Conservation (phyloP, 2,329 filamentous ascomycete genomes). For the Paecilomyces variotii region DNA sequence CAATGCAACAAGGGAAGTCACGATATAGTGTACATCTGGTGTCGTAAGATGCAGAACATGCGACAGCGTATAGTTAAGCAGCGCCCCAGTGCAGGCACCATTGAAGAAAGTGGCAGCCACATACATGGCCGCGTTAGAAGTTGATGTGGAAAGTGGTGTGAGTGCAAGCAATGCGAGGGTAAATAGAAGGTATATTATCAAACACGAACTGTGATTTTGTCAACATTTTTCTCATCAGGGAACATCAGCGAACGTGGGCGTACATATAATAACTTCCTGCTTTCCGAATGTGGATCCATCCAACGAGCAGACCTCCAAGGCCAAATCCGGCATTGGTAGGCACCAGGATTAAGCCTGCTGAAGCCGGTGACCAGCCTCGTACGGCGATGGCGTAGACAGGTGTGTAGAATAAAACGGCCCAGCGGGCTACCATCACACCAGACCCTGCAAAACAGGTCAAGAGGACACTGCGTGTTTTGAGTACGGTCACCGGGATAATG, state of each 20-base stretch:
- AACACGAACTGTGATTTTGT: constrained; percentile 37
- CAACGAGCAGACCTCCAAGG: constrained; percentile 62
- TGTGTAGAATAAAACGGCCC: constrained; percentile 72
- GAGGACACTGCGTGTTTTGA: constrained; percentile 62
- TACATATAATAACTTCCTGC: constrained; percentile 62
- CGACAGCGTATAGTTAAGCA: constrained; percentile 72
- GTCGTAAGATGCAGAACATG: constrained; percentile 67
- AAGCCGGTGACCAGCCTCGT: constrained; percentile 58
- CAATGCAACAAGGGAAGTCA: constrained; percentile 67
- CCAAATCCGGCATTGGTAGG: constrained; percentile 78
- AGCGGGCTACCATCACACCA: constrained; percentile 72
- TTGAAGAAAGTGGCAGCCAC: constrained; percentile 58
- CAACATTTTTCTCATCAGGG: constrained; percentile 2
- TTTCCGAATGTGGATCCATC: constrained; percentile 66
- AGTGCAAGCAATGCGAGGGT: constrained; percentile 51
- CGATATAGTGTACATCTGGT: constrained; percentile 61
- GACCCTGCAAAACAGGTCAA: constrained; percentile 67
- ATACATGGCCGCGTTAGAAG: constrained; percentile 46
- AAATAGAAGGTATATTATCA: constrained; percentile 57
- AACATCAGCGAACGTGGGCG: constrained; percentile 7
- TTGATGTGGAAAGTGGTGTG: constrained; percentile 47
- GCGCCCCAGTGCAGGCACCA: constrained; percentile 63
- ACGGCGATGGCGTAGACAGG: constrained; percentile 74
- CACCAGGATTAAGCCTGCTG: constrained; percentile 67
- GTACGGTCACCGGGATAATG: constrained; percentile 63